Evolutionary conservation across 2,329 filamentous ascomycete species (phyloP).

Genomic region (Aspergillus transmontanensis): DNA sequence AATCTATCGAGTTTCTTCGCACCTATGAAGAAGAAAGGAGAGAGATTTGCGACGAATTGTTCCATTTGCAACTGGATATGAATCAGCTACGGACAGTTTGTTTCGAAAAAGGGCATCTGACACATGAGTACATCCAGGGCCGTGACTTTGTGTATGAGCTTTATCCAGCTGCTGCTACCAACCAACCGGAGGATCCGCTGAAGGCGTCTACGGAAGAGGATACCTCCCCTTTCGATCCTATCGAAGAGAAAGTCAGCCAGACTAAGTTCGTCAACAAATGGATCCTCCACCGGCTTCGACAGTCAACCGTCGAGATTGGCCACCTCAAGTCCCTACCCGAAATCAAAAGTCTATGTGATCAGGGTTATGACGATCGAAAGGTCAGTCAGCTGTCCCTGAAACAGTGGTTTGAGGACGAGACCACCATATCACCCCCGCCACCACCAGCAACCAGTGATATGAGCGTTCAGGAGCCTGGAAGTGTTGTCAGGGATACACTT

Average conservation of each 20-base stretch:
- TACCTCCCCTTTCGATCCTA: constrained; percentile 23
- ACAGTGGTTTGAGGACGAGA: constrained; percentile 27
- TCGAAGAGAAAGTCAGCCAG: constrained; percentile 14
- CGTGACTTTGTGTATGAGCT: constrained; percentile 2
- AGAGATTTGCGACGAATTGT: constrained; percentile 25
- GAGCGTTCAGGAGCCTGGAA: background rate
- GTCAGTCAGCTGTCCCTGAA: constrained; percentile 27
- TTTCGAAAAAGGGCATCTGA: constrained; percentile 18
- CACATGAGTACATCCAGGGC: background rate
- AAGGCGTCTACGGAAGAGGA: constrained; percentile 22
- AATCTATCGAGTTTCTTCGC: constrained; percentile 26
- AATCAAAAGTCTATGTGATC: constrained; percentile 16
- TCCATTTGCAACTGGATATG: constrained; percentile 20
- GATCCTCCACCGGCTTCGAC: constrained; percentile 35
- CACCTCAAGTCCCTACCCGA: constrained; percentile 26
- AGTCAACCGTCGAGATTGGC: constrained; percentile 29
- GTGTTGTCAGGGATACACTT: background rate
- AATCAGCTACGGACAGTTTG: constrained; percentile 23
- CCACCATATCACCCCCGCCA: background rate
- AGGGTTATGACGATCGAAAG: constrained; percentile 21
- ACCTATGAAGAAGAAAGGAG: constrained; percentile 24
- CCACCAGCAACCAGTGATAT: constrained; percentile 1
- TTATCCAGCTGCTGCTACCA: background rate
- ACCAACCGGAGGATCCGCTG: constrained; percentile 20
- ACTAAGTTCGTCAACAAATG: constrained; percentile 32